A percentile compares a stretch with the other conserved stretches of the same genome.
Evolutionary conservation across 352 stramenopile genomes (phyloP).

Genomic region (Phytopythium mirpurense): DNA sequence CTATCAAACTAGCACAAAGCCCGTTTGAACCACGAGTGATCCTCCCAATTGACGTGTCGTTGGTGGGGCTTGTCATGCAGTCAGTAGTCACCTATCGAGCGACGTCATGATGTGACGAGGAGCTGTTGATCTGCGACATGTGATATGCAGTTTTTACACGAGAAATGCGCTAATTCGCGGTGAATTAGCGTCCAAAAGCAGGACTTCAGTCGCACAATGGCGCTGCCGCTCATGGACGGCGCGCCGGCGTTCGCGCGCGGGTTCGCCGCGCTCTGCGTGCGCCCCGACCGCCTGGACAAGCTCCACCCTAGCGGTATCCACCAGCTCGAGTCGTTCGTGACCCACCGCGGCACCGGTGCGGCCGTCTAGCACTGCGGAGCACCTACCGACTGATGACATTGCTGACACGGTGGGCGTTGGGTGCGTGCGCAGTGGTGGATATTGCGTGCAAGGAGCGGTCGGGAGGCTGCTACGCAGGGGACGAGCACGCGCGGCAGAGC

Average conservation of each 20-base stretch:
- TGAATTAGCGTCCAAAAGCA: neutral
- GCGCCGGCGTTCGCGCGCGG: constrained; percentile 18
- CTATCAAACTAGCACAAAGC: too few relatives aligned
- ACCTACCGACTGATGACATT: too few relatives aligned
- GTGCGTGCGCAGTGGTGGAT: constrained; percentile 51
- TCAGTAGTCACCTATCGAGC: too few relatives aligned
- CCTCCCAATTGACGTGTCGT: too few relatives aligned
- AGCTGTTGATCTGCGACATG: constrained; percentile 2
- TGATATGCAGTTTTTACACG: neutral
- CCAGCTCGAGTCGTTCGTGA: constrained; percentile 16
- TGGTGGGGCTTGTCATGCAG: too few relatives aligned
- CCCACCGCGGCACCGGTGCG: constrained; percentile 31
- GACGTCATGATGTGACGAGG: too few relatives aligned
- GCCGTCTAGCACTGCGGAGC: neutral
- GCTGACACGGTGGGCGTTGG: too few relatives aligned
- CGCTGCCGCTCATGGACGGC: constrained; percentile 4
- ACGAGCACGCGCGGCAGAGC: constrained; percentile 53
- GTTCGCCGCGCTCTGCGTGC: constrained; percentile 36
- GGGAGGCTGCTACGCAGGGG: constrained; percentile 48
- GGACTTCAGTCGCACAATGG: too few relatives aligned
- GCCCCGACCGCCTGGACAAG: constrained; percentile 11
- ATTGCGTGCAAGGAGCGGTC: constrained; percentile 59
- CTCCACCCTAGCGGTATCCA: constrained; percentile 22
- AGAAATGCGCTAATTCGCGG: neutral
- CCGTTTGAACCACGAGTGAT: too few relatives aligned